Evolutionary conservation across 768 basidiomycete species (phyloP).

Genomic region (Calocera cornea): DNA sequence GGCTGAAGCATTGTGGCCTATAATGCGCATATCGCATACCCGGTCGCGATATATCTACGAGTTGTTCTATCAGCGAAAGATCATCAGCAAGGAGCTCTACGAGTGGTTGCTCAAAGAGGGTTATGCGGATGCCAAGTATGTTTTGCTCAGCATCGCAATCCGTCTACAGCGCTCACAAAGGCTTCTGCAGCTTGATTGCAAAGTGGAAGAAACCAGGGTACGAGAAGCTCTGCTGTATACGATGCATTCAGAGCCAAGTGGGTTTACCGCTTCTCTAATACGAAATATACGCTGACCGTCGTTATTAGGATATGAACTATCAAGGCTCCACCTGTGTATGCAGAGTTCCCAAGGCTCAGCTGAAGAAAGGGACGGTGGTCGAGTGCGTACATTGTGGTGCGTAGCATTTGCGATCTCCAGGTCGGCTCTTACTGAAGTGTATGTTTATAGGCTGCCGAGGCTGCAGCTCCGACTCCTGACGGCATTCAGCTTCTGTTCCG

Average conservation of each 20-base stretch:
- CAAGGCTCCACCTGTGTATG: conserved; percentile 97
- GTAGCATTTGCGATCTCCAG: conserved; percentile 24
- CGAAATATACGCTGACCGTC: conserved; percentile 6
- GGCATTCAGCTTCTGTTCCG: background rate
- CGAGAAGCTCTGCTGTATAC: conserved; percentile 91
- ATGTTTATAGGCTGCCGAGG: conserved; percentile 62
- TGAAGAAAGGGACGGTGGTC: conserved; percentile 79
- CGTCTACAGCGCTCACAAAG: background rate
- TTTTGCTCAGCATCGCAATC: conserved; percentile 11
- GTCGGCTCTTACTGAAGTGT: conserved; percentile 3
- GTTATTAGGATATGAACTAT: conserved; percentile 88
- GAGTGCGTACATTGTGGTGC: conserved; percentile 95
- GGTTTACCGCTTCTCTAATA: conserved; percentile 9
- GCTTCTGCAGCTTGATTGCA: conserved; percentile 61
- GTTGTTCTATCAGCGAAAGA: conserved; percentile 95
- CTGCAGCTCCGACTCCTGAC: conserved; percentile 73
- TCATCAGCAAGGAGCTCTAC: conserved; percentile 78
- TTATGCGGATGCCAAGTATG: conserved; percentile 91
- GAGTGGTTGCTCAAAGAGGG: conserved; percentile 97
- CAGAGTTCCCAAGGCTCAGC: conserved; percentile 86
- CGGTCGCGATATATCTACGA: conserved; percentile 96
- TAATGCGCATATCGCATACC: conserved; percentile 95
- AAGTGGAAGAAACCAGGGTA: conserved; percentile 99
- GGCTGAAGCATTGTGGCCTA: conserved; percentile 86
- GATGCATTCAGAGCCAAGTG: conserved; percentile 91